Conservation (phyloP, 1,284 basidiomycete genomes). For the Melampsora occidentalis region DNA sequence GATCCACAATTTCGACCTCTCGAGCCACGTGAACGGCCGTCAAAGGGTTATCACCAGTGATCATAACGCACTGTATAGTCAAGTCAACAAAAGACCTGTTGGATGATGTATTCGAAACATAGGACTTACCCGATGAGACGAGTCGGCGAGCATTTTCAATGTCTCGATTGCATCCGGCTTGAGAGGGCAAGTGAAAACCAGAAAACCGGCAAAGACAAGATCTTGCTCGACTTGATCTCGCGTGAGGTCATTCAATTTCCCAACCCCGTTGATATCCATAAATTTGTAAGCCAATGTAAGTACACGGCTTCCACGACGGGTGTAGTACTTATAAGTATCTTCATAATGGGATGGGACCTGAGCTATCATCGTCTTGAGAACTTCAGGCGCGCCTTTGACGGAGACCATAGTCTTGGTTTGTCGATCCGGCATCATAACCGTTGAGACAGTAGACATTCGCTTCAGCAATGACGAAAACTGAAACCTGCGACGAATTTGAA, state of each 20-base stretch:
- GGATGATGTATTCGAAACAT: background rate
- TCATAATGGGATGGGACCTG: constrained; percentile 75
- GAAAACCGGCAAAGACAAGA: constrained; percentile 80
- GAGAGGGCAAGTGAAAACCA: constrained; percentile 93
- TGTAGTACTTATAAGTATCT: constrained; percentile 88
- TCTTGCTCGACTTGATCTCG: constrained; percentile 74
- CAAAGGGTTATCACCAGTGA: constrained; percentile 92
- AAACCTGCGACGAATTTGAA: constrained; percentile 81
- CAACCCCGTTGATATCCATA: constrained; percentile 60
- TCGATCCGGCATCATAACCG: constrained; percentile 58
- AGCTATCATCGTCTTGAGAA: constrained; percentile 78
- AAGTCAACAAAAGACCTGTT: background rate
- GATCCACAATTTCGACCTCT: constrained; percentile 92
- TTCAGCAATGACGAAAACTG: constrained; percentile 94
- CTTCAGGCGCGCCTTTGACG: constrained; percentile 93
- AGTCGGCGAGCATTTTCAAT: constrained; percentile 86
- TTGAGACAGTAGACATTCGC: constrained; percentile 87
- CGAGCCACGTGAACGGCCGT: constrained; percentile 89
- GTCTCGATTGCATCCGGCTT: constrained; percentile 86
- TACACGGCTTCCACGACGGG: constrained; percentile 82
- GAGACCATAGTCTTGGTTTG: constrained; percentile 58
- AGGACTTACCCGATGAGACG: constrained; percentile 76
- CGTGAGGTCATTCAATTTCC: constrained; percentile 75
- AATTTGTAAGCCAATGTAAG: constrained; percentile 82
- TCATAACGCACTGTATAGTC: constrained; percentile 78